Percentiles rank a stretch among this genome's conserved stretches.
phyloP scores from a whole-genome alignment of 805 yeast species.

The Pichia pseudocactophila region DNA sequence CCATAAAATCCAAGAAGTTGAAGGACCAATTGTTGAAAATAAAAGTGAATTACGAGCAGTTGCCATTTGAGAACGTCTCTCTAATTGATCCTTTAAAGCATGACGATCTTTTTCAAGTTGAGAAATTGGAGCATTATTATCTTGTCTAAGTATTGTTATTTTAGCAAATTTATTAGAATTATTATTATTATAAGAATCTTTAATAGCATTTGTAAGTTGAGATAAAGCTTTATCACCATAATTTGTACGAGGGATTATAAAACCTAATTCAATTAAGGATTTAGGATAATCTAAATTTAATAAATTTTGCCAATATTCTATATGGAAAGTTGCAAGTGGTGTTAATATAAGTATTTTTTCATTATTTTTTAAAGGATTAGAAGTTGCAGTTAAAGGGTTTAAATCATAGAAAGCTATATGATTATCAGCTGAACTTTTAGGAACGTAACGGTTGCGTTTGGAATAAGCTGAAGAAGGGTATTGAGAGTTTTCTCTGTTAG shows the following conservation, averaged over 20 bases:
- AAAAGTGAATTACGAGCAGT: slow-evolving; percentile 86
- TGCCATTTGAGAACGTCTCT: slow-evolving; percentile 86
- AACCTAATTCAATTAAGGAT: slow-evolving; percentile 77
- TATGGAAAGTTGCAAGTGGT: slow-evolving; percentile 82
- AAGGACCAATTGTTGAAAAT: slow-evolving; percentile 81
- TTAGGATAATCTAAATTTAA: slow-evolving; percentile 73
- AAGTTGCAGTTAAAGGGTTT: slow-evolving; percentile 65
- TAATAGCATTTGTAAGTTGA: slow-evolving; percentile 66
- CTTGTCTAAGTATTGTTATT: slow-evolving; percentile 86
- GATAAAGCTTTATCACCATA: slow-evolving; percentile 78
- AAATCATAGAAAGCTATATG: slow-evolving; percentile 80
- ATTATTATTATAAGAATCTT: slow-evolving; percentile 41
- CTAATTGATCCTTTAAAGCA: slow-evolving; percentile 76
- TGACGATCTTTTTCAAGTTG: slow-evolving; percentile 86
- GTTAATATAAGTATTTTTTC: slow-evolving; percentile 83
- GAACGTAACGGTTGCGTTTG: slow-evolving; percentile 29
- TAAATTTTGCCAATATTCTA: slow-evolving; percentile 82
- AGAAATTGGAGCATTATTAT: slow-evolving; percentile 62
- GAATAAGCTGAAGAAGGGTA: slow-evolving; percentile 37
- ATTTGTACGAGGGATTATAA: slow-evolving; percentile 74
- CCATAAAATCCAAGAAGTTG: slow-evolving; percentile 95
- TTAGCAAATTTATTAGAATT: slow-evolving; percentile 64
- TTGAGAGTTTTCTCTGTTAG: slow-evolving; percentile 13
- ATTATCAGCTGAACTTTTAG: slow-evolving; percentile 56
- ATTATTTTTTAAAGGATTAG: slow-evolving; percentile 61